A percentile compares a stretch with the other conserved stretches of the same genome.
phyloP scores from a whole-genome alignment of 2,329 filamentous ascomycete genomes.

The Colletotrichum sp. region DNA sequence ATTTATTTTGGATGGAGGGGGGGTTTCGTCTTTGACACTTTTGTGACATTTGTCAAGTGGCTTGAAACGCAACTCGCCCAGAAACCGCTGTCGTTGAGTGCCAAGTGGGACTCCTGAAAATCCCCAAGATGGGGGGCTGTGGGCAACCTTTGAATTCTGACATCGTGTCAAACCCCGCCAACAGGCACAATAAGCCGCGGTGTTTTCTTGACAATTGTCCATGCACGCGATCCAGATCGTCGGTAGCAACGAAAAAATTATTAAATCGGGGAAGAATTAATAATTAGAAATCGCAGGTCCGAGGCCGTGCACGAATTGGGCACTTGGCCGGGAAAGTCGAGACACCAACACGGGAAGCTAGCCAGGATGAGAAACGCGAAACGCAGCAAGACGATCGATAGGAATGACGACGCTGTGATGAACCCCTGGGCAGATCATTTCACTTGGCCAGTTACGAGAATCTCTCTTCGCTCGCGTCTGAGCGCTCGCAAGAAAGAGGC shows the following conservation, averaged over 20 bases:
- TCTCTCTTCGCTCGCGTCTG: neutral
- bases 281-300: neutral
- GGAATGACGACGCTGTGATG: neutral
- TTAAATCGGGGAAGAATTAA: neutral
- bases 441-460: neutral
- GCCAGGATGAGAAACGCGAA: conserved; percentile 7
- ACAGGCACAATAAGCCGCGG: neutral
- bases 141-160: neutral
- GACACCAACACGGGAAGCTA: neutral
- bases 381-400: neutral
- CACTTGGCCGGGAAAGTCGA: neutral
- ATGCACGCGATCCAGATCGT: neutral
- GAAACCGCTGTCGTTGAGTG: conserved; percentile 3
- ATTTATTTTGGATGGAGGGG: neutral
- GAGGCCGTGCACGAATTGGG: neutral
- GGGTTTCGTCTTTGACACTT: conserved; percentile 8
- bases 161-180: neutral
- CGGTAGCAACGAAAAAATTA: neutral
- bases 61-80: conserved; percentile 9
- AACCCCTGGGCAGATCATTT: neutral
- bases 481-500: neutral
- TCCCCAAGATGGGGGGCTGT: neutral
- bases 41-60: conserved; percentile 3
- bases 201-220: neutral
- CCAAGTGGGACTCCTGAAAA: conserved; percentile 14